phyloP scores from a whole-genome alignment of 345 rosid species.

The Anastatica hierochuntica region DNA sequence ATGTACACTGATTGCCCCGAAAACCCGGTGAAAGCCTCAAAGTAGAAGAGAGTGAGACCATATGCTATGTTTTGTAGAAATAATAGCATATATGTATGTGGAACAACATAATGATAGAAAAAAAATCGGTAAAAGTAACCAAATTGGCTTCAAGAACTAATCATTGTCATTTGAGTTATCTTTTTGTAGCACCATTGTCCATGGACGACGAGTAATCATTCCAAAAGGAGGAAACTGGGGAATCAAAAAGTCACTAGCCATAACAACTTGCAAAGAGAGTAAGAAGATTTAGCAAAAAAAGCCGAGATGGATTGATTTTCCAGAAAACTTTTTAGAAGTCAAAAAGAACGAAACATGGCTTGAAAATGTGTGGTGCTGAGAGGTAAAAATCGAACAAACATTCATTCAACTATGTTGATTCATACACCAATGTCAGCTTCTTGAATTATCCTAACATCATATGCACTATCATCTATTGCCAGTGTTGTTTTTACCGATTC shows the following conservation, averaged over 20 bases:
- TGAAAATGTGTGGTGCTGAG: not conserved
- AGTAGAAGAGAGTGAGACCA: constrained; percentile 95
- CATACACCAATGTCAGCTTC: constrained; percentile 99
- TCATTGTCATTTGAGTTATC: constrained; percentile 87
- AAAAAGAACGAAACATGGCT: too few relatives aligned
- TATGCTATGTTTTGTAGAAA: constrained; percentile 98
- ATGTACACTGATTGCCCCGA: constrained; percentile 90
- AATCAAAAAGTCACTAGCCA: constrained; percentile 96
- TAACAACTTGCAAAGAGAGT: constrained; percentile 74
- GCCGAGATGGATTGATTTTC: not conserved
- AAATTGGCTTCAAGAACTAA: constrained; percentile 6
- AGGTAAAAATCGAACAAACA: constrained; percentile 59
- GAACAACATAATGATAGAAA: constrained; percentile 7
- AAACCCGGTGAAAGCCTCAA: constrained; percentile 82
- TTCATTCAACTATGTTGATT: constrained; percentile 96
- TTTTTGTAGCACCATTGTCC: constrained; percentile 99
- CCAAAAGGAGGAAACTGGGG: constrained; percentile 90
- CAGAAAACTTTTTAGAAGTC: too few relatives aligned
- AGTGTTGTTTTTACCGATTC: constrained; percentile 85
- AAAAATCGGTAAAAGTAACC: not conserved
- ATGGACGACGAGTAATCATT: constrained; percentile 90
- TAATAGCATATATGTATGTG: constrained; percentile 77
- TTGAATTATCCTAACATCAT: constrained; percentile 99
- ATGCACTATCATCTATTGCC: constrained; percentile 97
- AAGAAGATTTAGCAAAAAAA: not conserved